phyloP scores from a whole-genome alignment of 352 stramenopile genomes.

The Globisporangium alternatum region DNA sequence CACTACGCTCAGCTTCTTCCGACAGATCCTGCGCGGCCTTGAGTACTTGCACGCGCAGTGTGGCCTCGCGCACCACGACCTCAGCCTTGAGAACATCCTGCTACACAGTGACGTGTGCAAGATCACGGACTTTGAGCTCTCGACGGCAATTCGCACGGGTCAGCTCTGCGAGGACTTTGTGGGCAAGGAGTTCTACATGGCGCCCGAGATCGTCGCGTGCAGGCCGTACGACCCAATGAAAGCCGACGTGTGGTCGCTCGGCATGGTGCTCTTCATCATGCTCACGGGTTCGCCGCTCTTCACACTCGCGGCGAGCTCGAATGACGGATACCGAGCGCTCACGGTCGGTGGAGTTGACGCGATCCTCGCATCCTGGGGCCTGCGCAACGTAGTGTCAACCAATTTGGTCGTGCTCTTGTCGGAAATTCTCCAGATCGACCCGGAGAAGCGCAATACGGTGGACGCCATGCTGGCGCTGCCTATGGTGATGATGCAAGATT shows the following conservation, averaged over 20 bases:
- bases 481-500: background rate
- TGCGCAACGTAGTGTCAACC: background rate
- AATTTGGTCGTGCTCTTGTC: background rate
- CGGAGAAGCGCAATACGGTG: background rate
- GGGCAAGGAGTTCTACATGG: slow-evolving; percentile 26
- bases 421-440: background rate
- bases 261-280: slow-evolving; percentile 50
- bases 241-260: slow-evolving; percentile 49
- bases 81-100: slow-evolving; percentile 36
- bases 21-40: slow-evolving; percentile 26
- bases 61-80: slow-evolving; percentile 29
- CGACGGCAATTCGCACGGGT: slow-evolving; percentile 20
- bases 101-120: slow-evolving; percentile 27
- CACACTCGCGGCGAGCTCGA: background rate
- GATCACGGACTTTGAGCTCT: slow-evolving; percentile 40
- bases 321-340: background rate
- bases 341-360: background rate
- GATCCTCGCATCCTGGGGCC: slow-evolving; percentile 1
- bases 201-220: slow-evolving; percentile 17
- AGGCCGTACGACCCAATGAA: slow-evolving; percentile 33
- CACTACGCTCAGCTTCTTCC: slow-evolving; percentile 17
- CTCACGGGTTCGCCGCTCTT: slow-evolving; percentile 33
- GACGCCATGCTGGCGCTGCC: background rate
- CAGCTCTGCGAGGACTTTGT: slow-evolving; percentile 25
- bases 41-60: slow-evolving; percentile 25